Evolutionary conservation across 2,329 filamentous ascomycete species (phyloP).

Genomic region (Trichoderma pleuroti): DNA sequence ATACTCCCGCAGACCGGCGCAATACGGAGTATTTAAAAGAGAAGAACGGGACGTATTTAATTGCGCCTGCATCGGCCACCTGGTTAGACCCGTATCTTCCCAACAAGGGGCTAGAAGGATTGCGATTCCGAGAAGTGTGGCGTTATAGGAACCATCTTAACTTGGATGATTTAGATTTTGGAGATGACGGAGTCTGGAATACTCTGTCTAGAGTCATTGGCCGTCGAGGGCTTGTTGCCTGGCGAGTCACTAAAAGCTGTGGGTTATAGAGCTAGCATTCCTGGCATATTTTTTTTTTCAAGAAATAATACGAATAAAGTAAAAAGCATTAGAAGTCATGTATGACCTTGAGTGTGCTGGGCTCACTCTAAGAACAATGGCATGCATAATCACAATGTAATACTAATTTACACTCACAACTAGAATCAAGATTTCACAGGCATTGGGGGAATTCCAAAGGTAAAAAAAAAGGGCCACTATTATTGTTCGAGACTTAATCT

Average conservation of each 20-base stretch:
- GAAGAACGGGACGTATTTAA: constrained; percentile 63
- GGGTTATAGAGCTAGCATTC: constrained; percentile 2
- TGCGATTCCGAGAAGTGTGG: constrained; percentile 69
- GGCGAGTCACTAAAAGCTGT: constrained; percentile 64
- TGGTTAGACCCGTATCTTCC: constrained; percentile 63
- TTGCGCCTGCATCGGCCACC: constrained; percentile 68
- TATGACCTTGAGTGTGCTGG: not conserved
- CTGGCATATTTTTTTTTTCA: not conserved
- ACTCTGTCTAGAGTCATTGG: constrained; percentile 67
- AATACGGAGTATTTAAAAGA: constrained; percentile 57
- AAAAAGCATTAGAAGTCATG: not conserved
- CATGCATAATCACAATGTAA: not conserved
- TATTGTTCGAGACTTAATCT: constrained; percentile 19
- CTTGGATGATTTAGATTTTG: constrained; percentile 77
- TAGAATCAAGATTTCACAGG: not conserved
- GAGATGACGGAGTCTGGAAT: constrained; percentile 68
- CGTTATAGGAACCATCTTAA: constrained; percentile 66
- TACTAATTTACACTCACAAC: not conserved
- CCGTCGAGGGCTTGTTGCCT: constrained; percentile 57
- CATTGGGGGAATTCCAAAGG: not conserved
- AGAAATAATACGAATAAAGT: not conserved
- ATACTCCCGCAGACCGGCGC: constrained; percentile 53
- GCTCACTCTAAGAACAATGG: no score
- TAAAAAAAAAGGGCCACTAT: not conserved
- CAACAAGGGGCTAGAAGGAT: constrained; percentile 56